Base-by-base conservation (phyloP, 805 yeast species). In the Citeromyces matritensis region DNA sequence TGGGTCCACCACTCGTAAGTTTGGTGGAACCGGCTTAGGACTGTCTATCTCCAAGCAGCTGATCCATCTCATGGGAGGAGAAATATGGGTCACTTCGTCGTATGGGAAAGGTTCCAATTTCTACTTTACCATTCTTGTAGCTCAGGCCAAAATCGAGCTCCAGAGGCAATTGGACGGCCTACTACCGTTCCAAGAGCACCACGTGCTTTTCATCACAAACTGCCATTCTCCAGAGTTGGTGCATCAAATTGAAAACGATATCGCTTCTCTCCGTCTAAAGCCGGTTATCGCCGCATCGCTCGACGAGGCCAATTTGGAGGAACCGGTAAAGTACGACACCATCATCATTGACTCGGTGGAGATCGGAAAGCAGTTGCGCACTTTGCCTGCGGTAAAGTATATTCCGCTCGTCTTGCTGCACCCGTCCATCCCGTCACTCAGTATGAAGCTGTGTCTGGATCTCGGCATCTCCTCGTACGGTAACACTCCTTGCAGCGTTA, bases 21-120 rank as follows among this genome's bases (percentile, higher is more conserved):
- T 83, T 49, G 95, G 94, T 44, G 95, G 95, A 45, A 84, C 94
- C 3, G 95, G 95, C 39, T 62, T 83, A 29, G 95, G 95, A 11
- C 62, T 83, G 34, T 80, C 93, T 3, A 83, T 83, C 50, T 84
- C 94, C 7, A 82, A 81, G 51, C 84, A 82, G 44, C 64, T 83
- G 42, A 83, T 84, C 45, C 86, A 81, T 45, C 63, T 83, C 40
- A 83, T 84, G 94, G 94, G 94, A 27, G 95, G 94, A 48, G 88
- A 79, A 39, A 82, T 83, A 38, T 82, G 94, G 94, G 94, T 84
- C 17, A 70, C 81, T 14, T 80, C 93, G 1, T 66, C 65, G 37
- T 80, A 73, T 46, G 91, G 88, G 15, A 61, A 67, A 43, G 95
- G 95, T 2, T 80, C 93, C 3, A 75, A 78, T 44, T 83, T 83